Evolutionary conservation across 2,329 filamentous ascomycete genomes (phyloP), one percentile per base, ranked within the genome.

Genomic region (Talaromyces albobiverticillius): DNA sequence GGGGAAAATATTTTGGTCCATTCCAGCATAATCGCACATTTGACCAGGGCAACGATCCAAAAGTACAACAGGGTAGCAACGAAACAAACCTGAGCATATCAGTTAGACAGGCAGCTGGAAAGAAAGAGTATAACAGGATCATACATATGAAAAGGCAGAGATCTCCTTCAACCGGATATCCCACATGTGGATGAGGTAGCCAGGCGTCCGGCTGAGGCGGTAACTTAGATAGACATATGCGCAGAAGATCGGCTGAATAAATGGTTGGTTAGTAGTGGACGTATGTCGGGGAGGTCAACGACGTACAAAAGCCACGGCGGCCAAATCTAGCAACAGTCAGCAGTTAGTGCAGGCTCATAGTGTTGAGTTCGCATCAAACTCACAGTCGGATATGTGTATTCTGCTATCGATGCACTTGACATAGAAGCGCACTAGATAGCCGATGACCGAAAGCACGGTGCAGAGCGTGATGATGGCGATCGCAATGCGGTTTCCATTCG

Each of bases 101-200:
- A n/a, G n/a, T n/a, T n/a, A n/a, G n/a, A n/a, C n/a, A n/a, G n/a
- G n/a, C n/a, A n/a, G n/a, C n/a, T n/a, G n/a, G n/a, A n/a, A n/a
- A n/a, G n/a, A n/a, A n/a, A n/a, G n/a, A n/a, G n/a, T 14, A 34
- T 4, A 11, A 11, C n/a, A 14, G 7, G 31, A 14, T 62, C 66
- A 55, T 52, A 70, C 66, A 31, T 61, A 70, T 42, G 54, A 46
- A 2, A 60, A 60, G 1, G 52, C 48, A 38, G 70, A 59, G 16
- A 67, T 54, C 29, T 70, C 66, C 14, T 61, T 50, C 6, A 67
- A 56, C 6, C 54, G 57, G 3, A 72, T 55, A 50, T 73, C 58
- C 64, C 64, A 73, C 42, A 65, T 61, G 54, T 73, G 71, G 6
- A 73, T 69, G 51, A 67, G 73, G 49, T 70, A 74, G 13, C 71